Base-by-base conservation (phyloP, 2,329 filamentous ascomycete species). In the Aphanocladium album region DNA sequence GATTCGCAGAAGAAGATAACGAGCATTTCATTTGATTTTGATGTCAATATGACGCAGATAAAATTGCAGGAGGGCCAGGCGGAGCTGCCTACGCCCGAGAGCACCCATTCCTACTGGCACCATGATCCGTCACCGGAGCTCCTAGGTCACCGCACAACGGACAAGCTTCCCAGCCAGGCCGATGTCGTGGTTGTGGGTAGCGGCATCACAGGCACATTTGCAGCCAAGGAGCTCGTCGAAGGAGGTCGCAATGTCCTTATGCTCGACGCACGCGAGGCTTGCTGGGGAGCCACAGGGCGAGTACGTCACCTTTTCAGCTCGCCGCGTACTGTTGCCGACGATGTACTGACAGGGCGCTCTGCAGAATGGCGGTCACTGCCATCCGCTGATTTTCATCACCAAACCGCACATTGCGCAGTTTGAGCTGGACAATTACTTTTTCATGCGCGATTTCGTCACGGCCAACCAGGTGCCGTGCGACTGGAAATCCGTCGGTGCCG, bases 251-350 rank as follows among this genome's bases (percentile, higher is more conserved):
- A 74, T n/a, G 81, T 92, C 8, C 78, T 93, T 6, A 81, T 93
- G 77, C 78, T 93, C 5, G 90, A 93, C 74, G 90, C 90, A 16
- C 80, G 90, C 67, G 89, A 93, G 76, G 89, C 87, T 4, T 93
- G 89, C 69, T 92, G 84, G 83, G 90, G 90, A 19, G 90, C 90
- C n/a, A 93, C 89, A 1, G 89, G 90, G n/a, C 77, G 89, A 69
- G 88, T 90, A 69, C 79, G 85, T 79, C 6, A 21, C 21, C 21
- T 16, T 9, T 5, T 14, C 17, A 5, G 21, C 16, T 1, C 11
- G 8, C 19, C 51, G 14, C 41, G 12, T 51, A n/a, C n/a, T 56
- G 4, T 7, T 30, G 5, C 16, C 11, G 14, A 6, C 23, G 2
- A 5, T 37, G 16, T 16, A 27, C 50, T 53, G 19, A 39, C 50